Evolutionary conservation across 352 stramenopile genomes (phyloP).

Genomic region (Pythium graminicola): DNA sequence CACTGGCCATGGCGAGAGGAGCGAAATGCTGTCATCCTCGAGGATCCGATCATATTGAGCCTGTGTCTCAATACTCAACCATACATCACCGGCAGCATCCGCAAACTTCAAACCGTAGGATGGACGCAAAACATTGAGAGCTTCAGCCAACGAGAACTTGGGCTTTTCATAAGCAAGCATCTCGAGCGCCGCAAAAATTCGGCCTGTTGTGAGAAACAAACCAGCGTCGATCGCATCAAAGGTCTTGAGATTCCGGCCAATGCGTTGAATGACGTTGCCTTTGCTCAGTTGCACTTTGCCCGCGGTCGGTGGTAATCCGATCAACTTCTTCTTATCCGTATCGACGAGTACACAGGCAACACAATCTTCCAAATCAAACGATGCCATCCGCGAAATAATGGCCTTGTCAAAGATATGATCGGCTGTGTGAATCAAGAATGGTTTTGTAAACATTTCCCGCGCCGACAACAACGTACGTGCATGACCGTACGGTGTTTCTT

Average conservation of each 20-base stretch:
- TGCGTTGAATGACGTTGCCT: slow-evolving; percentile 44
- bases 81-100: slow-evolving; percentile 51
- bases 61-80: slow-evolving; percentile 78
- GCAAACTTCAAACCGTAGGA: slow-evolving; percentile 74
- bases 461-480: slow-evolving; percentile 68
- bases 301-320: slow-evolving; percentile 51
- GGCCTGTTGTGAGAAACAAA: slow-evolving; percentile 60
- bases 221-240: slow-evolving; percentile 77
- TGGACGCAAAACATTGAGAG: slow-evolving; percentile 71
- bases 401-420: slow-evolving; percentile 81
- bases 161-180: slow-evolving; percentile 79
- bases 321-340: slow-evolving; percentile 50
- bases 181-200: slow-evolving; percentile 75
- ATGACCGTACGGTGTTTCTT: slow-evolving; percentile 68
- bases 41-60: slow-evolving; percentile 54
- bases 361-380: slow-evolving; percentile 64
- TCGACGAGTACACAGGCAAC: slow-evolving; percentile 75
- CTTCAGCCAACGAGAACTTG: slow-evolving; percentile 79
- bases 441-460: slow-evolving; percentile 69
- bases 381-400: slow-evolving; percentile 58
- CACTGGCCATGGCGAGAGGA: slow-evolving; percentile 66
- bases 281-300: slow-evolving; percentile 60
- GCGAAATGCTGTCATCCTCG: slow-evolving; percentile 46
- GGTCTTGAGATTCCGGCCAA: slow-evolving; percentile 58
- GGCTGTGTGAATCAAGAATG: slow-evolving; percentile 81